phyloP scores from a whole-genome alignment of 306 rosid species.

The Sechiopsis laciniata region DNA sequence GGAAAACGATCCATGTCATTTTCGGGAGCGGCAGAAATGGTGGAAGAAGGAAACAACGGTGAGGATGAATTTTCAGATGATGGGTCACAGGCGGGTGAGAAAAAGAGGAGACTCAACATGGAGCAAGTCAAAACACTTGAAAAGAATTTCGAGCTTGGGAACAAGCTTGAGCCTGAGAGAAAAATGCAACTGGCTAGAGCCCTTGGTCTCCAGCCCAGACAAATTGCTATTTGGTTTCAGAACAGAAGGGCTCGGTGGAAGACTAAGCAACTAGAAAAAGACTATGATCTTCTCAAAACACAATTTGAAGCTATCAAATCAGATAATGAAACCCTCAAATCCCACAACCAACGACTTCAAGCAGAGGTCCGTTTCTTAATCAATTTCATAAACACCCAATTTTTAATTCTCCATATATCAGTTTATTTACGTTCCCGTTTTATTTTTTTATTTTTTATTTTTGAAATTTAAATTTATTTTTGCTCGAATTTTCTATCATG shows the following conservation, averaged over 20 bases:
- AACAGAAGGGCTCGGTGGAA: slow-evolving; percentile 28
- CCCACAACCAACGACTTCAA: slow-evolving; percentile 25
- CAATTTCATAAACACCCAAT: too few species aligned
- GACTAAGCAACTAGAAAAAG: slow-evolving; percentile 25
- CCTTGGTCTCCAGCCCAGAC: slow-evolving; percentile 24
- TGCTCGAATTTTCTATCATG: too few species aligned
- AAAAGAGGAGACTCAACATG: slow-evolving; percentile 26
- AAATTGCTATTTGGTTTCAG: slow-evolving; percentile 29
- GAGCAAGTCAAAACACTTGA: slow-evolving; percentile 28
- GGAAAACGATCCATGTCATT: slow-evolving; percentile 28
- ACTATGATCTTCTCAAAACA: slow-evolving; percentile 23
- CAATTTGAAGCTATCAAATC: slow-evolving; percentile 27
- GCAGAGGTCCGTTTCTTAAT: not conserved
- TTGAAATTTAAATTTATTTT: too few species aligned
- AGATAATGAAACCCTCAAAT: slow-evolving; percentile 23
- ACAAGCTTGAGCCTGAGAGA: slow-evolving; percentile 26
- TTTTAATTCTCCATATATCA: too few species aligned
- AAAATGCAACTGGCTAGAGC: slow-evolving; percentile 29
- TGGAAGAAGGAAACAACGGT: slow-evolving; percentile 23
- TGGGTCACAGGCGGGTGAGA: slow-evolving; percentile 27
- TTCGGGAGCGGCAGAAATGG: slow-evolving; percentile 24
- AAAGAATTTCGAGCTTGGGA: slow-evolving; percentile 24
- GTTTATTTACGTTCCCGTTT: too few species aligned
- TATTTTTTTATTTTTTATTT: too few species aligned
- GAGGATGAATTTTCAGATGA: slow-evolving; percentile 26